These are phyloP conservation scores for Hypoxylon sp. DNA, from an alignment of 2,329 filamentous ascomycete species.

Conservation along the genomic window DNA sequence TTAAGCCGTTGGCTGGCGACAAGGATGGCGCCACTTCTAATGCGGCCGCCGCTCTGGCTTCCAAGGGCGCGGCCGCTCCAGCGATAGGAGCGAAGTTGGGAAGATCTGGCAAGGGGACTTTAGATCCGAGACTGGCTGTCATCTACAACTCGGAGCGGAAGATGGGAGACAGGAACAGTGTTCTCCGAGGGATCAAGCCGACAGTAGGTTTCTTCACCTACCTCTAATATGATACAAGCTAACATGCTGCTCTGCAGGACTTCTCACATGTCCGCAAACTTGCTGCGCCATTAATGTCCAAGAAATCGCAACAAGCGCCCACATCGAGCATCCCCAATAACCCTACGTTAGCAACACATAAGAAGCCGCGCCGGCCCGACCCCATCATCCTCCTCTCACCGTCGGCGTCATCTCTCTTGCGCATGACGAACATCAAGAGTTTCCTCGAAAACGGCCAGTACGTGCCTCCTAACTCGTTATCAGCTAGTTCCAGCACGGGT, in stretches of 20 bases:
- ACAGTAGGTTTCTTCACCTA: constrained; percentile 71
- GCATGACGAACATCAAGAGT: constrained; percentile 94
- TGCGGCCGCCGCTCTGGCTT: constrained; percentile 57
- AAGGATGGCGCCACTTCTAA: constrained; percentile 64
- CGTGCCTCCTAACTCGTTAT: constrained; percentile 76
- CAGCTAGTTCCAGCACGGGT: constrained; percentile 72
- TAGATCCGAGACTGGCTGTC: constrained; percentile 86
- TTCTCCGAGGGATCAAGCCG: constrained; percentile 88
- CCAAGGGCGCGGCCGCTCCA: constrained; percentile 58
- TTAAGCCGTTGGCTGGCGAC: constrained; percentile 84
- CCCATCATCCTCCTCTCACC: constrained; percentile 98
- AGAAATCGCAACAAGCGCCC: constrained; percentile 65
- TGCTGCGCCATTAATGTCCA: constrained; percentile 81
- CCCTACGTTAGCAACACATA: constrained; percentile 68
- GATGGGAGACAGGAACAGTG: constrained; percentile 93
- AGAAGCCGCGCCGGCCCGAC: constrained; percentile 71
- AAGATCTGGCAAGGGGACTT: constrained; percentile 73
- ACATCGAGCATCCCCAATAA: constrained; percentile 58
- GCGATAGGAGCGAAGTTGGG: constrained; percentile 62
- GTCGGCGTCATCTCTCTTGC: constrained; percentile 92
- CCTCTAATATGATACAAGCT: neutral
- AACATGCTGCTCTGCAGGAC: constrained; percentile 71
- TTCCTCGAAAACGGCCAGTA: constrained; percentile 92
- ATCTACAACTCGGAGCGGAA: constrained; percentile 93
- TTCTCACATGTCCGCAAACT: constrained; percentile 94